phyloP scores from a whole-genome alignment of 2,329 filamentous ascomycete species.

The Nakataea oryzae region DNA sequence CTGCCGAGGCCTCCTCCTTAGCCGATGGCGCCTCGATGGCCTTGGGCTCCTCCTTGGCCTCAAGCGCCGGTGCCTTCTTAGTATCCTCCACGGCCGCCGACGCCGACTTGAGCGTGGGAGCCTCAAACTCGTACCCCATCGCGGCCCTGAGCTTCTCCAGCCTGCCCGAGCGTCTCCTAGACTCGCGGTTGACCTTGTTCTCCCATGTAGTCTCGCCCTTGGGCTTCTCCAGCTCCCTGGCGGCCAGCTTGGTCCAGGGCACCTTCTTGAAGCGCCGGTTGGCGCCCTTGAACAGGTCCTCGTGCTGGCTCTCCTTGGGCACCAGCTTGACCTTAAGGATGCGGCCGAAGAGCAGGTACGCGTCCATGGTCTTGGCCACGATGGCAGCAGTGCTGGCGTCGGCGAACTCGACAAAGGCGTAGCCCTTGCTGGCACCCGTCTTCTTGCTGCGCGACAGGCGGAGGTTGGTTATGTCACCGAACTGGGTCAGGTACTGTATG shows the following conservation, averaged over 20 bases:
- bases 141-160: conserved; percentile 61
- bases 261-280: conserved; percentile 83
- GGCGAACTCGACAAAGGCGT: conserved; percentile 85
- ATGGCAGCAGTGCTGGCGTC: conserved; percentile 73
- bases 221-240: conserved; percentile 62
- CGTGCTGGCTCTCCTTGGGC: conserved; percentile 65
- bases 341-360: conserved; percentile 91
- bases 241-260: conserved; percentile 80
- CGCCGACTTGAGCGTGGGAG: conserved; percentile 55
- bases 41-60: conserved; percentile 21
- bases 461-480: conserved; percentile 68
- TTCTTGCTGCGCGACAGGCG: conserved; percentile 85
- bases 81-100: conserved; percentile 21
- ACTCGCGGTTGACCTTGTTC: conserved; percentile 62
- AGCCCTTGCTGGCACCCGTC: conserved; percentile 87
- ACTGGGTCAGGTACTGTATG: conserved; percentile 78
- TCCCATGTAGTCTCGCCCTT: conserved; percentile 69
- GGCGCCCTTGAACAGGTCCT: conserved; percentile 79
- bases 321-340: conserved; percentile 71
- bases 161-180: conserved; percentile 57
- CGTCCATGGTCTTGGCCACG: conserved; percentile 93
- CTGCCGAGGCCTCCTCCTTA: conserved; percentile 24
- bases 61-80: conserved; percentile 23
- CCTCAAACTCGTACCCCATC: conserved; percentile 74
- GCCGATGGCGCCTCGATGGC: conserved; percentile 23